Percentiles rank a stretch among this genome's conserved stretches.
These are phyloP conservation scores for Massariosphaeria phaeospora DNA, from an alignment of 495 filamentous ascomycete species.

Conservation along the genomic window DNA sequence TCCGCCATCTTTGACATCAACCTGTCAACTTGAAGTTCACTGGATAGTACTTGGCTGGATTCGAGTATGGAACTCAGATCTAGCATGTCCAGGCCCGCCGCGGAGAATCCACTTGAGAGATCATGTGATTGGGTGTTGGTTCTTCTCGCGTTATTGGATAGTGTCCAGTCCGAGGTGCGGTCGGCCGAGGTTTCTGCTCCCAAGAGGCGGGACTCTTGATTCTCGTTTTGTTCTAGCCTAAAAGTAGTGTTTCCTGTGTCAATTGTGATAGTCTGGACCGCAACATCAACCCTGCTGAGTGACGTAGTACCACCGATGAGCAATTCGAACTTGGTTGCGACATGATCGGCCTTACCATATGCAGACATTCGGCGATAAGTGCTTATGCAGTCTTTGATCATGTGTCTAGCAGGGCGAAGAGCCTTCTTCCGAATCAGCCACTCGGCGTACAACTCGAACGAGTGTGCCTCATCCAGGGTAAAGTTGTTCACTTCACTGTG, in stretches of 20 bases:
- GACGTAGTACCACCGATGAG: conserved; percentile 62
- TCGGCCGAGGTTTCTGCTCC: conserved; percentile 54
- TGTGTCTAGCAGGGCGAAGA: conserved; percentile 65
- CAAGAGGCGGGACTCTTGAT: conserved; percentile 45
- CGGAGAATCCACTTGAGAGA: conserved; percentile 34
- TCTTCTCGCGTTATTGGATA: conserved; percentile 32
- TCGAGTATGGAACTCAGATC: conserved; percentile 82
- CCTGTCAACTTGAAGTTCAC: conserved; percentile 76
- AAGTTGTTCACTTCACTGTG: conserved; percentile 75
- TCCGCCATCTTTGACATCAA: conserved; percentile 85
- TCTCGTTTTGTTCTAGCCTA: conserved; percentile 53
- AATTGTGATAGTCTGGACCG: conserved; percentile 68
- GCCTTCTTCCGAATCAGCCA: conserved; percentile 68
- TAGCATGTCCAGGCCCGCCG: conserved; percentile 63
- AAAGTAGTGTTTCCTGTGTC: conserved; percentile 54
- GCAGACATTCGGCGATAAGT: conserved; percentile 73
- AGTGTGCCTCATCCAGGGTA: conserved; percentile 72
- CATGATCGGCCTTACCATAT: conserved; percentile 63
- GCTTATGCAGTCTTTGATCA: conserved; percentile 66
- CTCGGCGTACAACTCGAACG: conserved; percentile 70
- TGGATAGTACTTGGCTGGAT: conserved; percentile 85
- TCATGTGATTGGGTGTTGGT: conserved; percentile 41
- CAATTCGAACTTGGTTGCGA: conserved; percentile 66
- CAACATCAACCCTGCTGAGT: conserved; percentile 59
- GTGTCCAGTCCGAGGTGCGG: conserved; percentile 60